Conservation (phyloP, 129 eudicot species). For the sunflower (Helianthus annuus) region DNA sequence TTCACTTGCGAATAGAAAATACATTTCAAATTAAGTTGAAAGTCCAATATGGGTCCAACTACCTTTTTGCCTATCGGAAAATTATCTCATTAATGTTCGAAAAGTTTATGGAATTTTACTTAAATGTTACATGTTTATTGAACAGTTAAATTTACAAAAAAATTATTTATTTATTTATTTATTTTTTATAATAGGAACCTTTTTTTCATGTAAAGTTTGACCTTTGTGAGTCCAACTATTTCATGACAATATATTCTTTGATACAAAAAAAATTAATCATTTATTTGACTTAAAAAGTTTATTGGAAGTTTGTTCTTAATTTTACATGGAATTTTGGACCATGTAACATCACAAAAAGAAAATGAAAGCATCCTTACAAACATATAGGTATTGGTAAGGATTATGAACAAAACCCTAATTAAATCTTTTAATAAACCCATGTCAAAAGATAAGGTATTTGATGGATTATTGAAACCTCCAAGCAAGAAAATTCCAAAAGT, state of each 20-base stretch:
- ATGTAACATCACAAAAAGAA: neutral
- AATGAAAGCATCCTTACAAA: conserved; percentile 15
- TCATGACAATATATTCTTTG: neutral
- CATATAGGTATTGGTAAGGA: neutral
- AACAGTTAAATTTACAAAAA: neutral
- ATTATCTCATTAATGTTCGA: neutral
- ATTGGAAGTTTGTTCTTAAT: neutral
- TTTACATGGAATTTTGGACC: conserved; percentile 1
- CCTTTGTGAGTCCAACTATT: neutral
- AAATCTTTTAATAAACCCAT: neutral
- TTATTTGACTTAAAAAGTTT: conserved; percentile 1
- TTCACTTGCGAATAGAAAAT: no score
- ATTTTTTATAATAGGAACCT: no score
- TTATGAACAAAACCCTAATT: conserved; percentile 14
- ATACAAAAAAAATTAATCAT: neutral
- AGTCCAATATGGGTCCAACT: no score
- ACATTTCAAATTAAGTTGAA: neutral
- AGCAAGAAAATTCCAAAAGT: conserved; percentile 21
- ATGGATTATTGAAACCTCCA: conserved; percentile 12
- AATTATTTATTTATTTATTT: no score
- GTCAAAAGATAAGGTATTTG: conserved; percentile 18
- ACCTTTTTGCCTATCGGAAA: neutral
- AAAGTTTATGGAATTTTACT: neutral
- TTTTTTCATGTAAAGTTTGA: neutral
- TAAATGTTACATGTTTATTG: neutral